phyloP scores from a whole-genome alignment of 2,329 filamentous ascomycete genomes.

The Myriangium duriaei region DNA sequence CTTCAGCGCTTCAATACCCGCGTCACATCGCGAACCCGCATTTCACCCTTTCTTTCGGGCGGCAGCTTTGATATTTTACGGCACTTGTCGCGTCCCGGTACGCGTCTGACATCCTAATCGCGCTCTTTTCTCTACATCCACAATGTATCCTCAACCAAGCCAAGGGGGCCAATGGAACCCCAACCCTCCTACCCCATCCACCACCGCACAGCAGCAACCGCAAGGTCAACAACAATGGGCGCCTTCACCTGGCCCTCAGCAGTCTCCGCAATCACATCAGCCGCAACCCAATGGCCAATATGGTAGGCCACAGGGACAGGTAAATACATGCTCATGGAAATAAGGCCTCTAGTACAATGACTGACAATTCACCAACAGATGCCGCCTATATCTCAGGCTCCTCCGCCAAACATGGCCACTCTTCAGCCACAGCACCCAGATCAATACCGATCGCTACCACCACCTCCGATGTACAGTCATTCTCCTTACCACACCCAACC shows the following conservation, averaged over 20 bases:
- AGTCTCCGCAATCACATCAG: slow-evolving; percentile 8
- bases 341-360: slow-evolving; percentile 4
- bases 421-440: slow-evolving; percentile 33
- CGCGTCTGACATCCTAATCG: background rate
- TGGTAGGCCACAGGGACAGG: slow-evolving; percentile 19
- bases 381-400: slow-evolving; percentile 23
- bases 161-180: slow-evolving; percentile 15
- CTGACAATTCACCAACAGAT: slow-evolving; percentile 18
- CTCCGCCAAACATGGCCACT: slow-evolving; percentile 31
- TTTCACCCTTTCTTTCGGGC: background rate
- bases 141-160: slow-evolving; percentile 15
- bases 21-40: background rate
- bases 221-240: slow-evolving; percentile 17
- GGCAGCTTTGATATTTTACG: background rate
- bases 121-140: slow-evolving; percentile 6
- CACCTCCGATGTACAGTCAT: slow-evolving; percentile 33
- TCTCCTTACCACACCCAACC: slow-evolving; percentile 30
- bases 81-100: background rate
- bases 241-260: slow-evolving; percentile 18
- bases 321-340: slow-evolving; percentile 11
- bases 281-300: slow-evolving; percentile 23
- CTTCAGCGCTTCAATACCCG: slow-evolving; percentile 9
- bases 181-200: slow-evolving; percentile 15
- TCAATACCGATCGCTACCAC: slow-evolving; percentile 33
- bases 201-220: slow-evolving; percentile 12